Evolutionary conservation across 2,329 filamentous ascomycete genomes (phyloP), one percentile per base, ranked within the genome.

Genomic region (Cytospora piceicola): DNA sequence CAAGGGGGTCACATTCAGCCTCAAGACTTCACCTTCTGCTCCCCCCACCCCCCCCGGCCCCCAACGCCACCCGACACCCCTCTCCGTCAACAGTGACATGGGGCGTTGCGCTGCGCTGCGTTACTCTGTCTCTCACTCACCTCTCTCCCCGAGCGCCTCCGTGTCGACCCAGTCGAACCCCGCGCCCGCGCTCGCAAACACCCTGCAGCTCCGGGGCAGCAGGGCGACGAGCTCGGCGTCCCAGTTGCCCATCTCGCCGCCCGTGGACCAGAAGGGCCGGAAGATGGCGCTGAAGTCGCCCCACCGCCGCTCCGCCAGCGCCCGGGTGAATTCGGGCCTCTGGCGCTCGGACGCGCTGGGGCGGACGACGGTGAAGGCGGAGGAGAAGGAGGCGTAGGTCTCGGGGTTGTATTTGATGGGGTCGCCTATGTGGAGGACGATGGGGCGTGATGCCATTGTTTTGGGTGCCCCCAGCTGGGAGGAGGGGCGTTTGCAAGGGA

Each of bases 401-500:
- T 77, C 74, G 0, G 76, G 79, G 69, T 85, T 84, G 74, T 83
- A 84, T 68, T 78, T 78, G 65, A 83, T 75, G 11, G 81, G 78
- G 73, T 94, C 91, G 69, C 92, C 92, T 76, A 93, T 88, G 78
- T 89, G 90, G 70, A 96, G 85, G 67, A 95, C 88, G 69, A 88
- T 84, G 54, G 77, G 81, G 67, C 76, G 81, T 36, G 53, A 4
- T 15, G 54, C 2, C 53, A 57, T 63, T 5, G 52, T 57, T 7
- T 34, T 29, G 12, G 15, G 4, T 42, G 34, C n/a, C n/a, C n/a
- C n/a, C n/a, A n/a, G n/a, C n/a, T n/a, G n/a, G n/a, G 1, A 6
- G 24, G 24, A 15, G 22, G 22, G 51, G 12, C 17, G 0, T 8
- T 1, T 12, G 5, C 24, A 8, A 2, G 8, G 2, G 3, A n/a